Conservation (phyloP, 148 eudicot species). For the Cornus kousa region DNA sequence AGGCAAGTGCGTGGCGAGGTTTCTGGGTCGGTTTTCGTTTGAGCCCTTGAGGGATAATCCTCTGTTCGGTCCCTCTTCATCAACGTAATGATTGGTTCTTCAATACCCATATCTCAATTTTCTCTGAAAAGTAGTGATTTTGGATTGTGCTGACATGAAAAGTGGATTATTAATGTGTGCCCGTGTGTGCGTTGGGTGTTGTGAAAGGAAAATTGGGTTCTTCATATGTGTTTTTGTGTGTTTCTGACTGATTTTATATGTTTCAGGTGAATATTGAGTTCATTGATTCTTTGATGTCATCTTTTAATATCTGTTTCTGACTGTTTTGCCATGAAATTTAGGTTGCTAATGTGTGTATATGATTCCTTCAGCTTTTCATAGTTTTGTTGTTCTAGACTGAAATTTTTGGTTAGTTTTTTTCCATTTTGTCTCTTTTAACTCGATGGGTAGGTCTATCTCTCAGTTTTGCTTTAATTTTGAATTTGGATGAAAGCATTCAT, state of each 20-base stretch:
- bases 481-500: too few species aligned
- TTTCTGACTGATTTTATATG: not conserved
- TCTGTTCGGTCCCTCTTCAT: conserved; percentile 63
- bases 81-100: conserved; percentile 32
- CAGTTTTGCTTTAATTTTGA: not conserved
- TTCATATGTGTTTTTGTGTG: not conserved
- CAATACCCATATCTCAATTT: conserved; percentile 1
- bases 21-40: conserved; percentile 70
- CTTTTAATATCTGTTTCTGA: too few species aligned
- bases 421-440: not conserved
- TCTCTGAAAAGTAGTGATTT: not conserved
- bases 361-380: too few species aligned
- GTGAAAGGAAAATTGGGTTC: too few species aligned
- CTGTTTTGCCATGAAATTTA: not conserved
- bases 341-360: not conserved
- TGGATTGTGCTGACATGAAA: not conserved
- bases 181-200: too few species aligned
- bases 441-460: not conserved
- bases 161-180: not conserved
- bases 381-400: not conserved
- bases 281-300: not conserved
- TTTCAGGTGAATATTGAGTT: too few species aligned
- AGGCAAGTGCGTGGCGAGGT: conserved; percentile 44
- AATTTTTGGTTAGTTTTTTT: not conserved
- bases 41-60: conserved; percentile 57